These are phyloP conservation scores for Verticillium zaregamsianum DNA, from an alignment of 2,329 filamentous ascomycete genomes.

Conservation along the genomic window DNA sequence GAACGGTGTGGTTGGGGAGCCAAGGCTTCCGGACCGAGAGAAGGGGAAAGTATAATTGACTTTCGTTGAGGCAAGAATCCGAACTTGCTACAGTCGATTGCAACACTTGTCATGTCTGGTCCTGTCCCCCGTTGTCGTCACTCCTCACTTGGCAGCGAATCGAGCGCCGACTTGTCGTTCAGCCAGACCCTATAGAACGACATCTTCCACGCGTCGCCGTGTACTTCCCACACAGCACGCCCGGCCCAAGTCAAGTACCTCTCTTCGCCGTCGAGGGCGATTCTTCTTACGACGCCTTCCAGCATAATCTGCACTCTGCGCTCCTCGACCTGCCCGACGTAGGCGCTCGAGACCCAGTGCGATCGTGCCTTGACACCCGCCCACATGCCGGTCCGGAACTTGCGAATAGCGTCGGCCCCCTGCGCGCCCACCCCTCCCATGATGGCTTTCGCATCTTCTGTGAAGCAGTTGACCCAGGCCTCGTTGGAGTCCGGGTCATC, in stretches of 20 bases:
- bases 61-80: too few species aligned
- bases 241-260: slow-evolving; percentile 10
- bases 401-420: slow-evolving; percentile 5
- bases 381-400: slow-evolving; percentile 10
- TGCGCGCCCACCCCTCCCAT: slow-evolving; percentile 1
- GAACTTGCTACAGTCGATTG: too few species aligned
- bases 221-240: slow-evolving; percentile 10
- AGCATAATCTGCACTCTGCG: slow-evolving; percentile 11
- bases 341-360: slow-evolving; percentile 11
- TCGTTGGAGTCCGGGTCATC: slow-evolving; percentile 7
- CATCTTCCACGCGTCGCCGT: slow-evolving; percentile 11
- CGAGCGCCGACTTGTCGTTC: not conserved
- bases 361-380: slow-evolving; percentile 7
- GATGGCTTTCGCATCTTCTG: slow-evolving; percentile 7
- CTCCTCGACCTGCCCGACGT: slow-evolving; percentile 6
- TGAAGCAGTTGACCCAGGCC: slow-evolving; percentile 9
- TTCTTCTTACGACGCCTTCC: slow-evolving; percentile 8
- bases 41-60: too few species aligned
- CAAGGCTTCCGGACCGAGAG: too few species aligned
- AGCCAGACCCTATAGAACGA: slow-evolving; percentile 11
- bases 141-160: not conserved
- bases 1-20: too few species aligned
- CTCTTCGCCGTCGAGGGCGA: slow-evolving; percentile 6
- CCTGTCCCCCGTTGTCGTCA: not conserved
- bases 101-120: too few species aligned